Conservation (phyloP, 768 basidiomycete genomes). For the Cubamyces lactineus region DNA sequence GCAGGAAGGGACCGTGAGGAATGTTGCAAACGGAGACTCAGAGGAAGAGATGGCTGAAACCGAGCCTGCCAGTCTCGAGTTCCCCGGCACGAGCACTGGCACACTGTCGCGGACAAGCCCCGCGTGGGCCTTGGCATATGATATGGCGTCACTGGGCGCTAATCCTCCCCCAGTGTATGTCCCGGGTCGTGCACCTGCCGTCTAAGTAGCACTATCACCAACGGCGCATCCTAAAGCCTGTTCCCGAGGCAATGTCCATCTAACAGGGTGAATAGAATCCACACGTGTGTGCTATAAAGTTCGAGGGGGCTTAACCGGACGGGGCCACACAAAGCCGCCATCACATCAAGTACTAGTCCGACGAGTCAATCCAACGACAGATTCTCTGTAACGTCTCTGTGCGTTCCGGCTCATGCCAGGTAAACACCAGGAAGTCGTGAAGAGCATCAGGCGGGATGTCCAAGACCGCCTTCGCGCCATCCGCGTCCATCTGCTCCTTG, state of each 20-base stretch:
- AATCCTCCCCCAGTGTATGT: neutral
- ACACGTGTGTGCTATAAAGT: too few relatives aligned
- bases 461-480: slow-evolving; percentile 53
- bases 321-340: too few relatives aligned
- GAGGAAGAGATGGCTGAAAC: neutral
- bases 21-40: neutral
- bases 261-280: too few relatives aligned
- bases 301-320: too few relatives aligned
- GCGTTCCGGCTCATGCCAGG: slow-evolving; percentile 37
- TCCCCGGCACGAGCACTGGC: neutral
- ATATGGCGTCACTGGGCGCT: slow-evolving; percentile 15
- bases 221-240: too few relatives aligned
- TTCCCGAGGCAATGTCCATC: too few relatives aligned
- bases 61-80: neutral
- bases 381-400: slow-evolving; percentile 27
- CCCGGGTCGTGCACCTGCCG: too few relatives aligned
- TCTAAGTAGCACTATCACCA: neutral
- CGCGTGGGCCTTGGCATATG: too few relatives aligned
- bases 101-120: too few relatives aligned
- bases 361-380: slow-evolving; percentile 21
- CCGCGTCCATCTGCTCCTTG: slow-evolving; percentile 50
- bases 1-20: neutral
- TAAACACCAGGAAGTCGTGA: slow-evolving; percentile 30
- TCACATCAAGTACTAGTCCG: too few relatives aligned
- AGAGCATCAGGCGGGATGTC: slow-evolving; percentile 53